Percentiles rank a stretch among this genome's conserved stretches.
These are phyloP conservation scores for Pleurotus pulmonarius DNA, from an alignment of 768 basidiomycete genomes.

Conservation along the genomic window DNA sequence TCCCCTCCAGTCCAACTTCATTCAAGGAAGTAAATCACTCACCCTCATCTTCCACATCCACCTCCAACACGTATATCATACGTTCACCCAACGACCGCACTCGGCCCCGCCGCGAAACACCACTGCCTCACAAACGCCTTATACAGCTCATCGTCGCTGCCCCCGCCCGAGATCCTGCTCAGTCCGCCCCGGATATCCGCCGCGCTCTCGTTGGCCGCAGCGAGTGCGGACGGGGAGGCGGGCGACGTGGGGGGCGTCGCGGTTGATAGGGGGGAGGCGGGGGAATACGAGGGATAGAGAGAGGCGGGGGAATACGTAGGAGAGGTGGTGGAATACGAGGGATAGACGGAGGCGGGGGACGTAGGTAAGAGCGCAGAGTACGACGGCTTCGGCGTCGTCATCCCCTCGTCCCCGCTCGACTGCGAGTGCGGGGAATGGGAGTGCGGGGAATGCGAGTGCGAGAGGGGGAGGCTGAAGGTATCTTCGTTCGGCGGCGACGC, in stretches of 20 bases:
- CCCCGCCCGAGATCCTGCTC: neutral
- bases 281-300: neutral
- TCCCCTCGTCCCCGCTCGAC: too few species aligned
- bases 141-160: slow-evolving; percentile 33
- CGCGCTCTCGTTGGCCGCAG: neutral
- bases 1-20: too few species aligned
- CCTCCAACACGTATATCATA: too few species aligned
- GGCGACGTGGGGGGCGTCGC: neutral
- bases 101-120: slow-evolving; percentile 57
- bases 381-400: neutral
- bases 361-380: too few species aligned
- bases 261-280: neutral
- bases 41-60: neutral
- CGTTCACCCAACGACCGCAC: slow-evolving; percentile 1
- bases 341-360: too few species aligned
- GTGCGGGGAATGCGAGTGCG: too few species aligned
- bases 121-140: slow-evolving; percentile 62
- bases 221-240: too few species aligned
- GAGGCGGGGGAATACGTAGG: neutral
- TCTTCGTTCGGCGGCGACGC: neutral
- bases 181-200: neutral
- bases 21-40: neutral
- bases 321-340: neutral
- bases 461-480: neutral
- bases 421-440: too few species aligned